These are phyloP conservation scores for Diplodia scrobiculata DNA, from an alignment of 2,329 filamentous ascomycete genomes.

Conservation along the genomic window DNA sequence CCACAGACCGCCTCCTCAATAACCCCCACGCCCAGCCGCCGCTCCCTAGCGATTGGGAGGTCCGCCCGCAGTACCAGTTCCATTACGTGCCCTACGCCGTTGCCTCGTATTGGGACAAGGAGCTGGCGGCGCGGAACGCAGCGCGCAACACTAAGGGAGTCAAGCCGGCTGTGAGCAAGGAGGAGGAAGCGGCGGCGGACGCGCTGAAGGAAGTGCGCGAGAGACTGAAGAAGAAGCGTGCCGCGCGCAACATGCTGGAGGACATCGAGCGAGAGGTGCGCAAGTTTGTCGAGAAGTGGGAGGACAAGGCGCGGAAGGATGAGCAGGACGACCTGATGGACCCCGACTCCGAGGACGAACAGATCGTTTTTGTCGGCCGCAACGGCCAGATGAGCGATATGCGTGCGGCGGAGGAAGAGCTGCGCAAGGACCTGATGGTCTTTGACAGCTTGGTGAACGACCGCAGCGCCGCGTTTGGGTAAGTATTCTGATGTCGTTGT, in stretches of 20 bases:
- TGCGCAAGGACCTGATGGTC: slow-evolving; percentile 68
- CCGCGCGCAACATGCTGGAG: slow-evolving; percentile 76
- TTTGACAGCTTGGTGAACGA: slow-evolving; percentile 79
- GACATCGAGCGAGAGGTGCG: slow-evolving; percentile 84
- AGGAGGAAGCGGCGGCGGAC: slow-evolving; percentile 50
- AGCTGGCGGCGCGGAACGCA: slow-evolving; percentile 52
- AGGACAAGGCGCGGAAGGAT: slow-evolving; percentile 50
- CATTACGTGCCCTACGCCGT: slow-evolving; percentile 84
- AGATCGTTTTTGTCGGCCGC: slow-evolving; percentile 85
- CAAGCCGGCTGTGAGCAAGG: slow-evolving; percentile 44
- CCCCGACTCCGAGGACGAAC: slow-evolving; percentile 68
- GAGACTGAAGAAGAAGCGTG: slow-evolving; percentile 76
- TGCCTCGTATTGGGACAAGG: slow-evolving; percentile 78
- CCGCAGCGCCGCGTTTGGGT: slow-evolving; percentile 79
- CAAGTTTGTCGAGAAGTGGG: slow-evolving; percentile 67
- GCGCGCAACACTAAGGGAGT: slow-evolving; percentile 41
- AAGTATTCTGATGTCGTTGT: slow-evolving; percentile 43
- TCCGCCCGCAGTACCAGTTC: slow-evolving; percentile 77
- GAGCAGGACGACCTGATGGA: slow-evolving; percentile 51
- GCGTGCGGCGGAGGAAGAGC: slow-evolving; percentile 53
- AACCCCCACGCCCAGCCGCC: slow-evolving; percentile 87
- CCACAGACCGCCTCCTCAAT: slow-evolving; percentile 75
- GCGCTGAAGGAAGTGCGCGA: slow-evolving; percentile 80
- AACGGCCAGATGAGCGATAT: slow-evolving; percentile 66
- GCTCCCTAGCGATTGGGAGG: slow-evolving; percentile 76